phyloP scores from a whole-genome alignment of 768 basidiomycete species.

The Artomyces pyxidatus region DNA sequence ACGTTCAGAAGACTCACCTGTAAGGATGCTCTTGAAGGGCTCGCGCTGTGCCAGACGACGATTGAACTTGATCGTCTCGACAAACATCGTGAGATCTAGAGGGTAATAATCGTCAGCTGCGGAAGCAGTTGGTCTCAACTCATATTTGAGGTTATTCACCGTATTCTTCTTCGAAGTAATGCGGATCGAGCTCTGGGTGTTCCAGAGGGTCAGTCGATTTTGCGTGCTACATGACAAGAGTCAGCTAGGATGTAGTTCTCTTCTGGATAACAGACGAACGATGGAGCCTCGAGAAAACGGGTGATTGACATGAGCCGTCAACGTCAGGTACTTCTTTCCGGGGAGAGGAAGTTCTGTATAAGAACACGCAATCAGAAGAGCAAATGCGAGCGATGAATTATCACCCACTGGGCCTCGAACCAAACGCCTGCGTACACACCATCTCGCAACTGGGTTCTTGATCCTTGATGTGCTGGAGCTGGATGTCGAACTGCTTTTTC shows the following conservation, averaged over 20 bases:
- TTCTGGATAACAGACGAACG: constrained; percentile 2
- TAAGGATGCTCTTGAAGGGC: constrained; percentile 14
- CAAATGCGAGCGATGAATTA: background rate
- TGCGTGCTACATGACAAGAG: constrained; percentile 10
- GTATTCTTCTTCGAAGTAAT: constrained; percentile 15
- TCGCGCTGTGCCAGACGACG: constrained; percentile 12
- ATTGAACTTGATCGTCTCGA: constrained; percentile 17
- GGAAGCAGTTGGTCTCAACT: background rate
- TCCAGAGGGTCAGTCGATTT: constrained; percentile 9
- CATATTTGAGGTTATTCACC: constrained; percentile 2
- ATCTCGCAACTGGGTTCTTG: constrained; percentile 7
- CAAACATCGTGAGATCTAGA: constrained; percentile 7
- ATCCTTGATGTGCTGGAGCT: constrained; percentile 6
- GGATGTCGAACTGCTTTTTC: constrained; percentile 9
- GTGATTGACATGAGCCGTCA: background rate
- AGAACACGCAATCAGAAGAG: background rate
- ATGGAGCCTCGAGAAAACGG: constrained; percentile 14
- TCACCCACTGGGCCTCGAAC: background rate
- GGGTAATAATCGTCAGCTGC: background rate
- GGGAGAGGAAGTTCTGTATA: constrained; percentile 4
- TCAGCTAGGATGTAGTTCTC: background rate
- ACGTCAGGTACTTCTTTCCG: constrained; percentile 3
- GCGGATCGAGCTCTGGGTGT: constrained; percentile 13
- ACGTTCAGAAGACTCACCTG: background rate
- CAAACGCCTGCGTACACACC: background rate